Evolutionary conservation across 495 filamentous ascomycete genomes (phyloP).

Genomic region (Aspergillus funiculosus): DNA sequence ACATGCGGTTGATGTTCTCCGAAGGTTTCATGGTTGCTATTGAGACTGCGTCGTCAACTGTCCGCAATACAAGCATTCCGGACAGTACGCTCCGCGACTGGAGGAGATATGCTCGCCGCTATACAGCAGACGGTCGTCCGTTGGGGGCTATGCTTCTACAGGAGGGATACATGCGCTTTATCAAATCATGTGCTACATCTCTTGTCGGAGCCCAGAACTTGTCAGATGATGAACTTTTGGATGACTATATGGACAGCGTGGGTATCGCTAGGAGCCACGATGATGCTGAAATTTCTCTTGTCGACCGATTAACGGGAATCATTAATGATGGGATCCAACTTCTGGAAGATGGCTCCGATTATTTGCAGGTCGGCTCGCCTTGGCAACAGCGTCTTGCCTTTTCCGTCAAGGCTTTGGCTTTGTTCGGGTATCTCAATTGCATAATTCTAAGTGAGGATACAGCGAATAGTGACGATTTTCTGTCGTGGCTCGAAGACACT

Average conservation of each 20-base stretch:
- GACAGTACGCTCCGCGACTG: conserved; percentile 61
- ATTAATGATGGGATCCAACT: conserved; percentile 75
- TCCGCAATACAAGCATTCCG: conserved; percentile 54
- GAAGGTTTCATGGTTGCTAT: conserved; percentile 77
- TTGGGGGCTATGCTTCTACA: conserved; percentile 90
- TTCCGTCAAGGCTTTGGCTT: conserved; percentile 71
- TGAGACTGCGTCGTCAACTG: conserved; percentile 79
- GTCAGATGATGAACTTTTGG: conserved; percentile 61
- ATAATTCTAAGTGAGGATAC: conserved; percentile 70
- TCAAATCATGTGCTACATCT: conserved; percentile 72
- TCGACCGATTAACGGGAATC: conserved; percentile 68
- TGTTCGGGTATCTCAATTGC: conserved; percentile 84
- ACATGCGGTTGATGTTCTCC: conserved; percentile 65
- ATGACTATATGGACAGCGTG: conserved; percentile 60
- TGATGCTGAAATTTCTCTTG: conserved; percentile 34
- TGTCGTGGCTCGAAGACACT: conserved; percentile 79
- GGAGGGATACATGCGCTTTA: conserved; percentile 75
- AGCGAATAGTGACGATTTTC: conserved; percentile 72
- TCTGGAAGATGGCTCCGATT: conserved; percentile 85
- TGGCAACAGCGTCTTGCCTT: conserved; percentile 86
- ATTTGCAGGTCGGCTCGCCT: conserved; percentile 72
- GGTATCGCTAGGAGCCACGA: conserved; percentile 46
- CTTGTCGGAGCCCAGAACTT: conserved; percentile 53
- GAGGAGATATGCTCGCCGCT: conserved; percentile 77
- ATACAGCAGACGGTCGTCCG: conserved; percentile 70